phyloP scores from a whole-genome alignment of 1,284 basidiomycete species.

The Earliella scabrosa region DNA sequence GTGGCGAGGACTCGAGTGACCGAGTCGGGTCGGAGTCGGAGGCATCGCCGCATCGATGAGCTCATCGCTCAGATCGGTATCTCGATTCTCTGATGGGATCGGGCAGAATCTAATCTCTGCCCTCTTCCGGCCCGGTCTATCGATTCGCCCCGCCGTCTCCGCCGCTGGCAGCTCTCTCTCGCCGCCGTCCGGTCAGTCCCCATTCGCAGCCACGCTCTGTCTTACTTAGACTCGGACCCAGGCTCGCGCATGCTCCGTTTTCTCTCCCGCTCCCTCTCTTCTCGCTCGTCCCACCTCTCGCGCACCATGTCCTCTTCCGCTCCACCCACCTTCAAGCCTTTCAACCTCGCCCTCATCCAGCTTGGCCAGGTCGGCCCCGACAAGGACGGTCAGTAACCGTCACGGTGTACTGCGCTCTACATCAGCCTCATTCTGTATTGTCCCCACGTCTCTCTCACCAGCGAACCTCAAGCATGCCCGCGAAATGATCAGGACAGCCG shows the following conservation, averaged over 20 bases:
- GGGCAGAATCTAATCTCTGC: not conserved
- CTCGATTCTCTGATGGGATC: conserved; percentile 3
- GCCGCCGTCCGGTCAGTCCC: no score
- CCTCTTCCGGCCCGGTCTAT: no score
- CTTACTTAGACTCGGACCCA: not conserved
- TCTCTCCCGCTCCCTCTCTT: conserved; percentile 3
- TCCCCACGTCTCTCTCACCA: conserved; percentile 34
- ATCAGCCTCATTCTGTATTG: not conserved
- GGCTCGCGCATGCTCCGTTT: conserved; percentile 18
- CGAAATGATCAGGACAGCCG: conserved; percentile 79
- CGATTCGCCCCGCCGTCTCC: no score
- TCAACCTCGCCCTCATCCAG: conserved; percentile 87
- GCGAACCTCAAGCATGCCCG: conserved; percentile 79
- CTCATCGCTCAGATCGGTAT: no score
- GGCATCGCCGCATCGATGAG: no score
- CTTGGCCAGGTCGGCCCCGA: conserved; percentile 71
- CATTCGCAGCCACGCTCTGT: not conserved
- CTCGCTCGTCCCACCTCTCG: not conserved
- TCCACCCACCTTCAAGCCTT: conserved; percentile 62
- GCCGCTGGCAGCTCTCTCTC: no score
- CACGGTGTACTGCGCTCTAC: not conserved
- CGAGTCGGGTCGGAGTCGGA: no score
- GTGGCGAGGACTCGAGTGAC: no score
- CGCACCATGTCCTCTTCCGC: conserved; percentile 31
- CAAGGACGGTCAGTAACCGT: conserved; percentile 57